phyloP scores from a whole-genome alignment of 1,284 basidiomycete genomes.

The Psilocybe mexicana region DNA sequence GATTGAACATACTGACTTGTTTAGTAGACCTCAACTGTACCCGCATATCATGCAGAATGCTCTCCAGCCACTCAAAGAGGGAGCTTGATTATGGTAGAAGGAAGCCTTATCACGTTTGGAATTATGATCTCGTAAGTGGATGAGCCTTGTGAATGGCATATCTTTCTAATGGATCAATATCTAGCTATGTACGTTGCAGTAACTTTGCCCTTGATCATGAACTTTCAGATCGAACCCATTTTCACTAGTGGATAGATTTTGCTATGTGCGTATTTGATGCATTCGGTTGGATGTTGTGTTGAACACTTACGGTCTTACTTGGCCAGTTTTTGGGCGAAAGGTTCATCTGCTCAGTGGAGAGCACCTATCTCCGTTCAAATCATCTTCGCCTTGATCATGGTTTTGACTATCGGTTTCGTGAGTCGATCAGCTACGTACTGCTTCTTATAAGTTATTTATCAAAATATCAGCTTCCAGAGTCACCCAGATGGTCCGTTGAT shows the following conservation, averaged over 20 bases:
- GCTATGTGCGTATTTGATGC: slow-evolving; percentile 41
- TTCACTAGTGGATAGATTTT: slow-evolving; percentile 58
- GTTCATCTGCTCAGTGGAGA: slow-evolving; percentile 64
- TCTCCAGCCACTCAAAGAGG: slow-evolving; percentile 62
- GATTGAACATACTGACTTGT: background rate
- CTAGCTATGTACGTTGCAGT: slow-evolving; percentile 31
- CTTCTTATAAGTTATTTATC: background rate
- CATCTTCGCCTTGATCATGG: slow-evolving; percentile 60
- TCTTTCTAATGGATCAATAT: background rate
- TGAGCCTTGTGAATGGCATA: background rate
- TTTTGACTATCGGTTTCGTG: slow-evolving; percentile 56
- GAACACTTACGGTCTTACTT: too few species aligned
- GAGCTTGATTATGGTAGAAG: slow-evolving; percentile 69
- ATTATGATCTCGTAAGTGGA: slow-evolving; percentile 64
- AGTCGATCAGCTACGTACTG: slow-evolving; percentile 23
- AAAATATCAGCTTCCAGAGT: slow-evolving; percentile 58
- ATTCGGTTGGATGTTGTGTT: too few species aligned
- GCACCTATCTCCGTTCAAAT: slow-evolving; percentile 73
- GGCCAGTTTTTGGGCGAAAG: slow-evolving; percentile 50
- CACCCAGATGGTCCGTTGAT: slow-evolving; percentile 53
- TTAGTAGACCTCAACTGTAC: slow-evolving; percentile 62
- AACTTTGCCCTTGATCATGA: too few species aligned
- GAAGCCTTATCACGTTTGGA: slow-evolving; percentile 68
- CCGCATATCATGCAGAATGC: slow-evolving; percentile 67
- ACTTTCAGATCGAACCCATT: too few species aligned